A percentile compares a stretch with the other conserved stretches of the same genome.
These are phyloP conservation scores for Penicillium ochrochloron DNA, from an alignment of 495 filamentous ascomycete genomes.

Conservation along the genomic window DNA sequence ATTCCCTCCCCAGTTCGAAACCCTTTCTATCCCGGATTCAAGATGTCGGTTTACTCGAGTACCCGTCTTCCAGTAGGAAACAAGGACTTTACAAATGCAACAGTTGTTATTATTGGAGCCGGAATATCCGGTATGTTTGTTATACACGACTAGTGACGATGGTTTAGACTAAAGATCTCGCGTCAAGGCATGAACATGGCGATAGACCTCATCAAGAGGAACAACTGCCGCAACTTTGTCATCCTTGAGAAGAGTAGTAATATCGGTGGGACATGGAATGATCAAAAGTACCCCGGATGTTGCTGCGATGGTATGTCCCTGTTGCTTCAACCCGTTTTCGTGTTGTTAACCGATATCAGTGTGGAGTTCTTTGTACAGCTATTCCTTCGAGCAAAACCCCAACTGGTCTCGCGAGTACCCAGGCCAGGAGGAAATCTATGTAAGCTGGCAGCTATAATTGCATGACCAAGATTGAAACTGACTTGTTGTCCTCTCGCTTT, in stretches of 20 bases:
- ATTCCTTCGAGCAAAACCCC: slow-evolving; percentile 67
- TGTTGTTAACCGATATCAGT: slow-evolving; percentile 30
- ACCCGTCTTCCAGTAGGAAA: slow-evolving; percentile 33
- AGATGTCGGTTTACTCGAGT: slow-evolving; percentile 16
- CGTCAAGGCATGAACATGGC: slow-evolving; percentile 57
- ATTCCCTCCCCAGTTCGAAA: background rate
- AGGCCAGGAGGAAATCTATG: slow-evolving; percentile 64
- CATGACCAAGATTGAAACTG: background rate
- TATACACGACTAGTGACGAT: background rate
- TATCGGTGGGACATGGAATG: slow-evolving; percentile 61
- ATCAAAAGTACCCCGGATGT: slow-evolving; percentile 59
- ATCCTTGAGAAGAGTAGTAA: slow-evolving; percentile 58
- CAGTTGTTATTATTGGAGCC: slow-evolving; percentile 60
- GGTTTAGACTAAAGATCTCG: slow-evolving; percentile 4
- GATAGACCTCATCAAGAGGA: slow-evolving; percentile 59
- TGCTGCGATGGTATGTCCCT: slow-evolving; percentile 53
- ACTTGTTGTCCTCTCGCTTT: background rate
- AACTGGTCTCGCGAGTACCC: slow-evolving; percentile 68
- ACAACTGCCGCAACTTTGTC: slow-evolving; percentile 58
- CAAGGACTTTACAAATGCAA: slow-evolving; percentile 45
- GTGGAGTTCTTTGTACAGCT: slow-evolving; percentile 61
- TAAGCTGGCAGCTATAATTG: slow-evolving; percentile 26
- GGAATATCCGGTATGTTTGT: slow-evolving; percentile 46
- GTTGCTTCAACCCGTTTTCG: background rate
- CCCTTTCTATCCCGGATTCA: background rate